phyloP scores from a whole-genome alignment of 2,329 filamentous ascomycete genomes.

The Cladosporium sp. region DNA sequence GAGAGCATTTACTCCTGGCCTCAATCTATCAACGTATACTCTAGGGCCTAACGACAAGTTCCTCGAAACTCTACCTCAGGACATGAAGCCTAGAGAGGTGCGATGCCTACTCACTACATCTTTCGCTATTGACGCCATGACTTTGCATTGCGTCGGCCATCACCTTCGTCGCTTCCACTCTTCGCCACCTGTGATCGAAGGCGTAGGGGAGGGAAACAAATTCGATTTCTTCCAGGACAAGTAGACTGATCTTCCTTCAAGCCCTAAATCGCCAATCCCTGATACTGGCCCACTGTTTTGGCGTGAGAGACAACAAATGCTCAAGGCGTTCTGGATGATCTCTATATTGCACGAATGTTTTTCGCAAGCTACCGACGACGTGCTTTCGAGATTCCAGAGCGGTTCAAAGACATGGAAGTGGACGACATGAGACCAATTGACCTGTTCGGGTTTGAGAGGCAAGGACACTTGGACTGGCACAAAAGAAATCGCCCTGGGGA shows the following conservation, averaged over 20 bases:
- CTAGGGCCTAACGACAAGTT: background rate
- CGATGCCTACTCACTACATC: background rate
- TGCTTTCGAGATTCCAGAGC: background rate
- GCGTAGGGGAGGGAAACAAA: background rate
- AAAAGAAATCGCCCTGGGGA: background rate
- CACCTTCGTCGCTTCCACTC: background rate
- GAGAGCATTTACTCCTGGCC: background rate
- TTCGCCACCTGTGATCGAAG: background rate
- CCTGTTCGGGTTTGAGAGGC: slow-evolving; percentile 4
- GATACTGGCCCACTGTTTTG: background rate
- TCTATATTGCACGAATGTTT: background rate
- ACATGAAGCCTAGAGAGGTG: background rate
- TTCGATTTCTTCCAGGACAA: background rate
- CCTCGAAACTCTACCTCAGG: background rate
- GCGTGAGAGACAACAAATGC: slow-evolving; percentile 9
- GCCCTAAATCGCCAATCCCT: background rate
- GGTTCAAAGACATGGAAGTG: background rate
- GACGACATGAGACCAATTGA: slow-evolving; percentile 7
- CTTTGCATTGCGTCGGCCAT: background rate
- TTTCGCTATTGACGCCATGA: background rate
- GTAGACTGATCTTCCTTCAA: background rate
- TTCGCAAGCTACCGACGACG: background rate
- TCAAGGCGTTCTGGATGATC: slow-evolving; percentile 14
- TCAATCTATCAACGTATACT: background rate
- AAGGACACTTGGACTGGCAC: background rate